Evolutionary conservation across 768 basidiomycete species (phyloP), one percentile per base, ranked within the genome.

Genomic region (Collybia mongolica): DNA sequence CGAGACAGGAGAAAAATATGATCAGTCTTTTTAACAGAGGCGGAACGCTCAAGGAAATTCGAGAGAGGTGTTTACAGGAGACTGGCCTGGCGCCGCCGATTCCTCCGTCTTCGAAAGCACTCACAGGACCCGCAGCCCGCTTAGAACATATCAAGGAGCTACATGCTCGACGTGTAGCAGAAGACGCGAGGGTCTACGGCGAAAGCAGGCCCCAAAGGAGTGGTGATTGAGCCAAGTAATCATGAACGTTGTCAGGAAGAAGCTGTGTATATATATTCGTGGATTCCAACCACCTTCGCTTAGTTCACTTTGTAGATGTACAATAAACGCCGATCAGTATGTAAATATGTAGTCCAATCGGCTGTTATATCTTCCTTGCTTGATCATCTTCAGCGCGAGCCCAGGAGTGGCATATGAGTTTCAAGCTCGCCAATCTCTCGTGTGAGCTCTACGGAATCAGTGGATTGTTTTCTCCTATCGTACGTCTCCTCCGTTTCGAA

Each of bases 11-110:
- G 5, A 35, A 39, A 6, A 50, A 57, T 14, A 55, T 57, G 23
- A 55, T 18, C 24, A 45, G 46, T 11, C 46, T 60, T 8, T 57
- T 65, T 39, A 59, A 65, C 39, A 54, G 64, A 5, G 64, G 64
- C 9, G 64, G 64, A 12, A 56, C 60, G 8, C 44, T 64, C 44
- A 60, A 49, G 26, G 62, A 65, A 39, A 36, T 59, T 7, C 49
- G 57, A 12, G 54, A 54, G 26, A 39, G 48, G 18, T 63, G 62
- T 38, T 39, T 60, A 46, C 55, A 52, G 17, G 62, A 63, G 52
- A 63, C 62, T 24, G 60, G 62, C 15, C 44, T 63, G 15, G 45
- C 59, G 14, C 60, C 62, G 0, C 62, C 62, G 4, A 55, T 42
- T 29, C 51, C 59, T 15, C 62, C 62, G 8, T 61, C 60, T n/a